Conservation (phyloP, 148 eudicot genomes). For the Fagopyrum esculentum region DNA sequence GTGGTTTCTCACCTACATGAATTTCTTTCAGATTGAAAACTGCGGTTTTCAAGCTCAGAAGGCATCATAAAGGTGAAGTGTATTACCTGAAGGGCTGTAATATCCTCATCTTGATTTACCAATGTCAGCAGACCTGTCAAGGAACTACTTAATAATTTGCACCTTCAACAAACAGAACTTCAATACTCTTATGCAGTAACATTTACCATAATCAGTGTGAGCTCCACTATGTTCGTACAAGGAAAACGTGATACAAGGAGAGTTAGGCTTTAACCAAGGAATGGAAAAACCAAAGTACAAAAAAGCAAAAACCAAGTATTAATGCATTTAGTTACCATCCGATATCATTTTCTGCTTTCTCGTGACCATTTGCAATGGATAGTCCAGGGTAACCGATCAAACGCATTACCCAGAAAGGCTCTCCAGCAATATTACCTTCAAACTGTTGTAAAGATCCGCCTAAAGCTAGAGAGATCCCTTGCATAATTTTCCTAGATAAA, state of each 20-base stretch:
- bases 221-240: conserved; percentile 56
- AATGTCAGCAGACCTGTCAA: conserved; percentile 71
- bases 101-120: conserved; percentile 84
- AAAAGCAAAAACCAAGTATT: neutral
- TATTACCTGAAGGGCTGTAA: conserved; percentile 79
- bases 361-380: conserved; percentile 29
- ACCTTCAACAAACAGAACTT: neutral
- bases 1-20: conserved; percentile 62
- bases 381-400: conserved; percentile 77
- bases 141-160: conserved; percentile 8
- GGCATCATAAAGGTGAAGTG: neutral
- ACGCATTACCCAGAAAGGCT: conserved; percentile 95
- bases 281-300: neutral
- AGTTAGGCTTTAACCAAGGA: conserved; percentile 4
- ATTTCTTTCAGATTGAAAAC: neutral
- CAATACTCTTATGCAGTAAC: neutral
- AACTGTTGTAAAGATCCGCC: conserved; percentile 56
- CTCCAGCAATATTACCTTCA: conserved; percentile 79
- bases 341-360: conserved; percentile 42
- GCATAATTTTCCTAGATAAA: conserved; percentile 77
- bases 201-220: conserved; percentile 89
- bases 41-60: neutral
- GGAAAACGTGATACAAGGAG: conserved; percentile 14
- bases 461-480: conserved; percentile 82
- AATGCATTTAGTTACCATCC: conserved; percentile 50